A percentile compares a stretch with the other conserved stretches of the same genome.
phyloP scores from a whole-genome alignment of 345 rosid genomes.

The Eucalyptus pauciflora region DNA sequence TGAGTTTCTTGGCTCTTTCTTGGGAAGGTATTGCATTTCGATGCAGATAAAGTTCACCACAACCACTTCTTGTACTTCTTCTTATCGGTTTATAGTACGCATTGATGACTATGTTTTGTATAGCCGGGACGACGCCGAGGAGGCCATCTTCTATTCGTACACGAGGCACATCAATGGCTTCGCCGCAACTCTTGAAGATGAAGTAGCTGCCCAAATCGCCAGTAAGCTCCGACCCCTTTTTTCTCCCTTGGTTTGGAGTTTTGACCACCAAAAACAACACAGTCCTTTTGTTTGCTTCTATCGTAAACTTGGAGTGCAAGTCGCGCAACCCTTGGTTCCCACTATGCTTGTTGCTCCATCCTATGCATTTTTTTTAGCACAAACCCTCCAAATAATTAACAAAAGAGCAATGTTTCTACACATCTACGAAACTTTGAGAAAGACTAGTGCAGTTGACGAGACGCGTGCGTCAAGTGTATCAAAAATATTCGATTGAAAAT shows the following conservation, averaged over 20 bases:
- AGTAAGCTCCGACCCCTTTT: constrained; percentile 9
- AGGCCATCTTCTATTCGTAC: constrained; percentile 66
- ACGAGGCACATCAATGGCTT: constrained; percentile 76
- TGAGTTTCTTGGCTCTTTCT: constrained; percentile 54
- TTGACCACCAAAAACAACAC: neutral
- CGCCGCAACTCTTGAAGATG: constrained; percentile 54
- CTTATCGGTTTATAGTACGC: neutral
- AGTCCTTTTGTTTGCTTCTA: neutral
- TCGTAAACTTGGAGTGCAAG: neutral
- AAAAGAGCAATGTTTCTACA: neutral
- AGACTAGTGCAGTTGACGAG: neutral
- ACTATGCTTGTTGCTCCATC: neutral
- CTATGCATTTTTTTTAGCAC: neutral
- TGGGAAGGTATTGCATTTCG: constrained; percentile 33
- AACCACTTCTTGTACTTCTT: neutral
- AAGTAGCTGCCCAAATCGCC: constrained; percentile 40
- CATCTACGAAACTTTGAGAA: neutral
- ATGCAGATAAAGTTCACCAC: neutral
- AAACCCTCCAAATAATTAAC: neutral
- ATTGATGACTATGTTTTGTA: neutral
- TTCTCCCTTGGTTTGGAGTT: neutral
- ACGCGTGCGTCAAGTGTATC: neutral
- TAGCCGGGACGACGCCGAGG: constrained; percentile 37
- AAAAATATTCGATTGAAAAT: neutral
- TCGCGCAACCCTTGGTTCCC: neutral